Base-by-base conservation (phyloP, 2,329 filamentous ascomycete genomes). In the Dothideomycetidae sp. region DNA sequence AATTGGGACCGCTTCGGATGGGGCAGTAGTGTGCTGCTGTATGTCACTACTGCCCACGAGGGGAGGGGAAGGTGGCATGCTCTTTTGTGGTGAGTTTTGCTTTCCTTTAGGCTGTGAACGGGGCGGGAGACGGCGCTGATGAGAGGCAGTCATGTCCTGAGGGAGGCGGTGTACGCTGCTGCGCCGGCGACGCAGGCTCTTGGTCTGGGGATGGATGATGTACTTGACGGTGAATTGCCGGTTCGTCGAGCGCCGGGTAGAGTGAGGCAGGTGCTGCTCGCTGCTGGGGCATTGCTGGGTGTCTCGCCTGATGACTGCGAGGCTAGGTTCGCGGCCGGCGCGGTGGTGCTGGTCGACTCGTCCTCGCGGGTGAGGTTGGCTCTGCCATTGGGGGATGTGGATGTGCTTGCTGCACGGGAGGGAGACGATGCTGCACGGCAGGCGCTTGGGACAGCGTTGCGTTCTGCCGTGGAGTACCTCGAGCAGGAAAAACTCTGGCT, bases 401-500 rank as follows among this genome's bases (percentile, higher is more conserved):
- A 29, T 18, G 36, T 38, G 11, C 19, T 29, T 10, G 33, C 29
- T 14, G 31, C 36, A 13, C 31, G 29, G 10, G 36, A 30, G 14
- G 31, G 29, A 10, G 33, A 31, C 15, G 19, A 15, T 11, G 29
- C 33, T 7, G 36, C 29, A 4, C 29, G 28, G n/a, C 19, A 30
- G 19, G 36, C 36, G 12, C 12, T 38, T 9, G 36, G 33, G 14
- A 19, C 10, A 2, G 36, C 31, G 5, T 15, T 38, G 13, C 14
- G 18, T 10, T 29, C 30, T 15, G 36, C 36, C 14, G 12, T 38
- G 15, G 10, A n/a, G 10, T 38, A 38, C 33, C 28, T 38, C 5
- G 36, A 38, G 17, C 14, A 38, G 36, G 36, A 38, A 19, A 38
- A 38, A 17, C 29, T 12, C 5, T 38, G 36, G 36, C 15, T 38